Evolutionary conservation across 495 filamentous ascomycete species (phyloP), one percentile per base, ranked within the genome.

Genomic region (Penicillium samsonianum): DNA sequence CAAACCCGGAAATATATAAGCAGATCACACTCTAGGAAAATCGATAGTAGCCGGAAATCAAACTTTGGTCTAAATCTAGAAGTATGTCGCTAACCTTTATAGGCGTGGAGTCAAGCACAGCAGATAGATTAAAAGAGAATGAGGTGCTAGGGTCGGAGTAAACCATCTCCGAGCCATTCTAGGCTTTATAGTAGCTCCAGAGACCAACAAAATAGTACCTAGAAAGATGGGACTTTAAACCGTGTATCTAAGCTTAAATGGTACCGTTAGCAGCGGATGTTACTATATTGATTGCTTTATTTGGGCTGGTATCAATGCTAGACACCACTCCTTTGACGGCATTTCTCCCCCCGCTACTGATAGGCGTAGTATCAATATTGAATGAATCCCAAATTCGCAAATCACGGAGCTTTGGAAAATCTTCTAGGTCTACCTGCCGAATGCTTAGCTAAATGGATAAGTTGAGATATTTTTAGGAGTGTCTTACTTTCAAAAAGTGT

Each of bases 401-500:
- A n/a, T n/a, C n/a, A n/a, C n/a, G n/a, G n/a, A n/a, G n/a, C n/a
- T n/a, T n/a, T n/a, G n/a, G n/a, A n/a, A n/a, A n/a, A n/a, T n/a
- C n/a, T 28, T 28, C 9, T 1, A 28, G 26, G 26, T 28, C 26
- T 28, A 47, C 44, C 44, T 47, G 25, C 44, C 8, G 44, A 47
- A 17, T 47, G 23, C 16, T 47, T 47, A 47, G 44, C 44, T n/a
- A n/a, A n/a, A 47, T 30, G 30, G 16, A 17, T 47, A 25, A 44
- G 42, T 1, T 25, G 30, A 10, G 26, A 30, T 31, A 7, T 31
- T 47, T 47, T 47, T 17, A 7, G 45, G 45, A 10, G 26, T 47
- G 31, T 47, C 45, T 31, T 17, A 47, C 45, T 47, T 47, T 47
- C 31, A 47, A 4, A 31, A 47, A 47, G 31, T 47, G 26, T 47